Evolutionary conservation across 2,329 filamentous ascomycete genomes (phyloP).

Genomic region (Penicillium griseofulvum): DNA sequence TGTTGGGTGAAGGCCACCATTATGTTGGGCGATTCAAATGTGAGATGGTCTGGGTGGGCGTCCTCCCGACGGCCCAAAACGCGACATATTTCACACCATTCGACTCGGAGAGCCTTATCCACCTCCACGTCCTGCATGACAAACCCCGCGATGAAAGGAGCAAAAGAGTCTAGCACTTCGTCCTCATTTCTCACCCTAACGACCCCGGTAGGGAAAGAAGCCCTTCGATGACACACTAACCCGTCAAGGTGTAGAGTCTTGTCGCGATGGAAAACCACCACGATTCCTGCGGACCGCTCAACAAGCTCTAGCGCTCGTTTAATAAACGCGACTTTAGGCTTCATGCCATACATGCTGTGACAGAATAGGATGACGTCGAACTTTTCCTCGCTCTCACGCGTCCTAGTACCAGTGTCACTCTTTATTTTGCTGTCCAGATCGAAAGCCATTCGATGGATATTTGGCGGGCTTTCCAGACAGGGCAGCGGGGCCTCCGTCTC

Average conservation of each 20-base stretch:
- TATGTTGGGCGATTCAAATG: conserved; percentile 50
- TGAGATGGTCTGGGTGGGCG: conserved; percentile 39
- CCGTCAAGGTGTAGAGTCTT: conserved; percentile 45
- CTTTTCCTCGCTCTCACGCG: conserved; percentile 30
- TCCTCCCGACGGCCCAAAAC: conserved; percentile 43
- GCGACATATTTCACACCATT: conserved; percentile 57
- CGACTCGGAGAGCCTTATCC: conserved; percentile 32
- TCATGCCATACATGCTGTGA: conserved; percentile 64
- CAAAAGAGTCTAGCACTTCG: conserved; percentile 50
- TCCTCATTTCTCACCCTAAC: conserved; percentile 49
- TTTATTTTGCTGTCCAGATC: conserved; percentile 23
- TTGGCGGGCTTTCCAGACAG: conserved; percentile 3
- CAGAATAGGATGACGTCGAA: conserved; percentile 62
- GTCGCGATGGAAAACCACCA: conserved; percentile 58
- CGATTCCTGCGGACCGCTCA: conserved; percentile 33
- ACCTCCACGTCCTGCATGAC: conserved; percentile 19
- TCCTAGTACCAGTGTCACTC: conserved; percentile 17
- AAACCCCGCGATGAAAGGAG: conserved; percentile 53
- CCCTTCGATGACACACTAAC: conserved; percentile 50
- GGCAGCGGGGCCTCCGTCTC: conserved; percentile 25
- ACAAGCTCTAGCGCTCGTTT: conserved; percentile 49
- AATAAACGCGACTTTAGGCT: conserved; percentile 48
- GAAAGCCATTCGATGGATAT: conserved; percentile 11
- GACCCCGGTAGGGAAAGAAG: conserved; percentile 48
- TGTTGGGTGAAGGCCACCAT: conserved; percentile 54